Evolutionary conservation across 1,139 yeast genomes (phyloP).

Genomic region (Pichia sp.): DNA sequence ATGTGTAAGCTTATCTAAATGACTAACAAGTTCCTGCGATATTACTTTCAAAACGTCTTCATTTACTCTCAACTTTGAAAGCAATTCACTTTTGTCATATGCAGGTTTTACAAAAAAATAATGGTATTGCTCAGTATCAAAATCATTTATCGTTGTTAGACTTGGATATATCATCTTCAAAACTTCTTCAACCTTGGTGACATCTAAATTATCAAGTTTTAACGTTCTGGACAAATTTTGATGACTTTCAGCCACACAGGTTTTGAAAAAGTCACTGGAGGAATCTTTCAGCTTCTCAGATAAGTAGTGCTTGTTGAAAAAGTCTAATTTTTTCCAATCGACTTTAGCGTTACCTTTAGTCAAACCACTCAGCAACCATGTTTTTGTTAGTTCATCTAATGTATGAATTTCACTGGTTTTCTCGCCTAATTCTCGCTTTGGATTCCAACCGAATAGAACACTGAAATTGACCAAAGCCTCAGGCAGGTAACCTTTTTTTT

Average conservation of each 20-base stretch:
- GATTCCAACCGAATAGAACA: conserved; percentile 94
- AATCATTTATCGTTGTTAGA: conserved; percentile 46
- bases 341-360: conserved; percentile 95
- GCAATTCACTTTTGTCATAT: conserved; percentile 30
- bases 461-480: conserved; percentile 85
- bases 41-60: conserved; percentile 5
- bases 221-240: conserved; percentile 24
- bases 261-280: conserved; percentile 34
- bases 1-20: conserved; percentile 8
- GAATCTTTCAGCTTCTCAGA: conserved; percentile 34
- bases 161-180: conserved; percentile 38
- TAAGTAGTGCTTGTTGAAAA: conserved; percentile 70
- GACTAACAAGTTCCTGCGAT: conserved; percentile 5
- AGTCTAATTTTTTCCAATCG: conserved; percentile 66
- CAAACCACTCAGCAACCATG: conserved; percentile 54
- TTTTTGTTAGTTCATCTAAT: conserved; percentile 47
- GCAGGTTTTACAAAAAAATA: conserved; percentile 44
- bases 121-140: conserved; percentile 38
- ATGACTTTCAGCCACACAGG: conserved; percentile 34
- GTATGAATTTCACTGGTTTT: conserved; percentile 57
- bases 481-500: conserved; percentile 64
- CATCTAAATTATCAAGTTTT: conserved; percentile 26
- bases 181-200: conserved; percentile 32
- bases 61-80: conserved; percentile 16
- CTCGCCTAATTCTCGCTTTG: conserved; percentile 55